Base-by-base conservation (phyloP, 371 early-diverging fungal genomes). In the Phascolomyces articulosus region DNA sequence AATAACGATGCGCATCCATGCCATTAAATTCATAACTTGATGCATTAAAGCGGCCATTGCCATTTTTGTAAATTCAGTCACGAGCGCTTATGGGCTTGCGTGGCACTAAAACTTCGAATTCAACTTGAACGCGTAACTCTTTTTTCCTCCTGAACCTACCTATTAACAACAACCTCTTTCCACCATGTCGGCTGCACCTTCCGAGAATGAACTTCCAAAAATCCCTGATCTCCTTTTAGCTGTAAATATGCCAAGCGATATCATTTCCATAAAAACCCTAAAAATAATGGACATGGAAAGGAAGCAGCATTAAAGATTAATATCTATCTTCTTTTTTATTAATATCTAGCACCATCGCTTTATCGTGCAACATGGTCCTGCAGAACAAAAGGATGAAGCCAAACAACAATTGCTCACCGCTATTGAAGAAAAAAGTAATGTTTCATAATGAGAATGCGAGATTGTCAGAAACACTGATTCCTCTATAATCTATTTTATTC, bases 191-290 rank as follows among this genome's bases (percentile, higher is more conserved):
- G 18, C 47, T 26, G n/a, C 26, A 44, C 31, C 47, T 28, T 40
- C 28, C 44, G 87, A 87, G 54, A 85, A 87, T 64, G 80, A 83
- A 63, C 78, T 90, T 48, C 82, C 90, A 24, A 82, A 88, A 80
- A 91, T 94, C 69, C 96, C 96, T 67, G 87, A 93, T 78, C 85
- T 93, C 47, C 83, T 87, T 55, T 82, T 83, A 47, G 77, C 83
- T 67, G 83, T 83, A 78, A 61, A 61, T 62, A 40, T 24, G 20
- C n/a, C n/a, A n/a, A n/a, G n/a, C n/a, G n/a, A n/a, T n/a, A n/a
- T n/a, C n/a, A n/a, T n/a, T n/a, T n/a, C n/a, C n/a, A n/a, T n/a
- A n/a, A n/a, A n/a, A n/a, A n/a, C n/a, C n/a, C n/a, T n/a, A n/a
- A n/a, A n/a, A n/a, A n/a, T n/a, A n/a, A n/a, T n/a, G n/a, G n/a